Percentiles rank a stretch among this genome's conserved stretches.
These are phyloP conservation scores for Arxiozyma telluris DNA, from an alignment of 1,139 yeast genomes.

Conservation along the genomic window DNA sequence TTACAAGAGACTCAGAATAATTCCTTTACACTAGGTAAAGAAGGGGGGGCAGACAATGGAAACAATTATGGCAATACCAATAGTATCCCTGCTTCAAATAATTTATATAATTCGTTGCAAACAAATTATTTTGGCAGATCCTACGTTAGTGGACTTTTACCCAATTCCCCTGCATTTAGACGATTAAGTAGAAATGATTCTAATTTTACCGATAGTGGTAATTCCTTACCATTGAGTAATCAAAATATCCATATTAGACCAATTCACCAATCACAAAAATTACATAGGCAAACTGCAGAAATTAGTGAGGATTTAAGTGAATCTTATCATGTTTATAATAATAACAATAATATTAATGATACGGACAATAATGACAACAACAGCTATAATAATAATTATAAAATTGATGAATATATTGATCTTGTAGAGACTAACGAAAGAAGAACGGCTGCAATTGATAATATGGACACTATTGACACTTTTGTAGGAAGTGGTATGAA, in stretches of 20 bases:
- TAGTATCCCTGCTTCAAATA: neutral
- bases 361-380: neutral
- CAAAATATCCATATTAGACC: conserved; percentile 14
- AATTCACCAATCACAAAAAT: conserved; percentile 23
- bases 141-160: conserved; percentile 26
- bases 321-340: conserved; percentile 10
- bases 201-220: neutral
- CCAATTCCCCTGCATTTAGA: conserved; percentile 14
- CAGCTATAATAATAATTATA: neutral
- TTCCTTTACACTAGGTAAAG: neutral
- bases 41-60: neutral
- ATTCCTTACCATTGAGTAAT: conserved; percentile 10
- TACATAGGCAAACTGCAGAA: conserved; percentile 33
- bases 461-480: neutral
- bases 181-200: conserved; percentile 5
- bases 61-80: neutral
- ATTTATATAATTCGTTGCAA: neutral
- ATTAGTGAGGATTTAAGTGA: conserved; percentile 28
- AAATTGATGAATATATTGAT: conserved; percentile 8
- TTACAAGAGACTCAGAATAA: conserved; percentile 14
- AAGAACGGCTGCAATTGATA: conserved; percentile 2
- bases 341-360: neutral
- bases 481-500: neutral
- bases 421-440: conserved; percentile 6
- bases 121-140: conserved; percentile 30